A percentile compares a stretch with the other conserved stretches of the same genome.
Evolutionary conservation across 257 asterid species (phyloP).

Genomic region (Voacanga thouarsii): DNA sequence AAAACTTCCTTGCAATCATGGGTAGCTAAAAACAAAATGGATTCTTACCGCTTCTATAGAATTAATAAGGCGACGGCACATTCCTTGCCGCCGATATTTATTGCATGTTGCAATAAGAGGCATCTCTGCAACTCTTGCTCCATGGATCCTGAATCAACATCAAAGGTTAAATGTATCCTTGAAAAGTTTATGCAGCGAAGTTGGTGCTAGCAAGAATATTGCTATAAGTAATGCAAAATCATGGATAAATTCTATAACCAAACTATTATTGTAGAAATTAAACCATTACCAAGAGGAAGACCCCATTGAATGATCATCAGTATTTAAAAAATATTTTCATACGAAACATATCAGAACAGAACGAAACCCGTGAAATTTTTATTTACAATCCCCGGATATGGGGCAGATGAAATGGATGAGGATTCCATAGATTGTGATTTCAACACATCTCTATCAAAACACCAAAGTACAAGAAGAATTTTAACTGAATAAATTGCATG

Average conservation of each 20-base stretch:
- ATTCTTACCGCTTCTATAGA: slow-evolving; percentile 72
- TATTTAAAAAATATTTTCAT: not conserved
- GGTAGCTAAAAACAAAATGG: not conserved
- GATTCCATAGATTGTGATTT: not conserved
- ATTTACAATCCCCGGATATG: not conserved
- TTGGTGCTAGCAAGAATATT: slow-evolving; percentile 1
- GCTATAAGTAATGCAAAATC: not conserved
- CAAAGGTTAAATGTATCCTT: not conserved
- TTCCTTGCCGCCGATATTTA: slow-evolving; percentile 87
- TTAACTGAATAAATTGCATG: not conserved
- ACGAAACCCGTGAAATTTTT: not conserved
- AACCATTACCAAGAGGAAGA: not conserved
- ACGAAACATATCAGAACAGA: not conserved
- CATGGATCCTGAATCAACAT: slow-evolving; percentile 67
- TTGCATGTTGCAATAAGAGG: slow-evolving; percentile 96
- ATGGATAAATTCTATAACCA: not conserved
- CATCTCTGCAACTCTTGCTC: slow-evolving; percentile 88
- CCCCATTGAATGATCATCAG: not conserved
- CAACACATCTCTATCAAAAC: not conserved
- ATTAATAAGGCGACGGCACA: slow-evolving; percentile 83
- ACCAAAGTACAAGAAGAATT: not conserved
- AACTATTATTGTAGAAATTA: not conserved
- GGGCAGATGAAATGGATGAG: not conserved
- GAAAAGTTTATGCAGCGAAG: not conserved
- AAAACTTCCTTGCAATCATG: not conserved